These are phyloP conservation scores for Hyaloscypha hepaticicola DNA, from an alignment of 495 filamentous ascomycete species.

Conservation along the genomic window DNA sequence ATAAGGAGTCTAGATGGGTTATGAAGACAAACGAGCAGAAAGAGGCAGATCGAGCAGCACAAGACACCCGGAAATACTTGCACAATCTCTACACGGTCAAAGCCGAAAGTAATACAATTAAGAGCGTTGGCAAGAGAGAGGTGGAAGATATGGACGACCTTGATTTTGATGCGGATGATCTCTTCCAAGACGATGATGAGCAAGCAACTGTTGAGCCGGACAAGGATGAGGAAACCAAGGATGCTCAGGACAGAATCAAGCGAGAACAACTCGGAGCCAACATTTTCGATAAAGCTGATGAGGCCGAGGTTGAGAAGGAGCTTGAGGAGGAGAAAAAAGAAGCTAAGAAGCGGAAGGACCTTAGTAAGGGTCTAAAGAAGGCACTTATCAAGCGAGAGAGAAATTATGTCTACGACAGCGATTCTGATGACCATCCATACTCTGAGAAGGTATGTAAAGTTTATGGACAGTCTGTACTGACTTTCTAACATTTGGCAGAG, in stretches of 20 bases:
- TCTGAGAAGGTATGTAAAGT: conserved; percentile 46
- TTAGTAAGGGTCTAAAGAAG: conserved; percentile 76
- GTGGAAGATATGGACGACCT: conserved; percentile 56
- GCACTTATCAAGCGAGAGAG: conserved; percentile 79
- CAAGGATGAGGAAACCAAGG: conserved; percentile 80
- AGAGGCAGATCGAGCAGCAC: conserved; percentile 50
- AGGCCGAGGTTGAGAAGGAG: conserved; percentile 81
- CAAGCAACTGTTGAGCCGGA: conserved; percentile 74
- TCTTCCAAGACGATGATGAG: conserved; percentile 88
- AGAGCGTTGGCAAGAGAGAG: conserved; percentile 48
- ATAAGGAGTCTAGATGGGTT: conserved; percentile 73
- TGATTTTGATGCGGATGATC: conserved; percentile 55
- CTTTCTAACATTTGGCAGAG: conserved; percentile 47
- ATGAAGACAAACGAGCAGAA: conserved; percentile 62
- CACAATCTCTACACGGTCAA: conserved; percentile 48
- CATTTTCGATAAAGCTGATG: conserved; percentile 78
- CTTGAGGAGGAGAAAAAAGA: conserved; percentile 68
- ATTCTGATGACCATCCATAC: conserved; percentile 80
- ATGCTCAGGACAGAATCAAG: conserved; percentile 80
- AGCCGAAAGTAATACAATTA: conserved; percentile 52
- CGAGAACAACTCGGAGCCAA: conserved; percentile 86
- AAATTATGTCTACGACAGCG: conserved; percentile 78
- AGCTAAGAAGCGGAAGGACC: conserved; percentile 61
- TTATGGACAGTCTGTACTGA: conserved; percentile 27
- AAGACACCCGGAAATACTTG: conserved; percentile 46